Evolutionary conservation across 2,329 filamentous ascomycete genomes (phyloP).

Genomic region (Didymella exigua): DNA sequence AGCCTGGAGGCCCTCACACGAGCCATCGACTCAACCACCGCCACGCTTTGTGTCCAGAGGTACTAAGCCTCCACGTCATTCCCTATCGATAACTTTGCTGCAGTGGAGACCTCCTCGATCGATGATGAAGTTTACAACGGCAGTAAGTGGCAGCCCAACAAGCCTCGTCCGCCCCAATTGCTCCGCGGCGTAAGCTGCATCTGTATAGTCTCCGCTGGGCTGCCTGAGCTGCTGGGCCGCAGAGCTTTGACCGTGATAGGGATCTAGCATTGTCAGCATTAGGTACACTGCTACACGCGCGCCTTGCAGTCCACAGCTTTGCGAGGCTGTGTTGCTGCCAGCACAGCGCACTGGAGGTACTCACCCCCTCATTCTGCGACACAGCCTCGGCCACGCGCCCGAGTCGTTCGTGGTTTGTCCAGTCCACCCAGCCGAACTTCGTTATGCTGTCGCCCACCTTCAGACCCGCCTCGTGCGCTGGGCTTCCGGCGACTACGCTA

Average conservation of each 20-base stretch:
- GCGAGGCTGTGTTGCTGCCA: conserved; percentile 15
- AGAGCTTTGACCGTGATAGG: conserved; percentile 69
- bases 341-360: conserved; percentile 45
- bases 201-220: conserved; percentile 60
- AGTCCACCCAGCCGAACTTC: conserved; percentile 83
- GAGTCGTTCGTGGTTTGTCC: conserved; percentile 83
- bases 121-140: conserved; percentile 63
- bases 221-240: conserved; percentile 54
- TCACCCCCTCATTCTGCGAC: conserved; percentile 85
- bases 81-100: not conserved
- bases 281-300: not conserved
- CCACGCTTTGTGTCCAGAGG: conserved; percentile 1
- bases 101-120: not conserved
- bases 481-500: conserved; percentile 75
- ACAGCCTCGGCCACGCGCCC: conserved; percentile 88
- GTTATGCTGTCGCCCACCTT: conserved; percentile 80
- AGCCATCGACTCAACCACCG: conserved; percentile 5
- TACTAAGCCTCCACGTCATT: conserved; percentile 1
- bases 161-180: conserved; percentile 87
- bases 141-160: conserved; percentile 89
- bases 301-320: conserved; percentile 4
- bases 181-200: conserved; percentile 76
- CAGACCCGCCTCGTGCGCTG: conserved; percentile 81
- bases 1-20: conserved; percentile 2
- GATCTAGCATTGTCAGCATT: conserved; percentile 58